Percentiles rank a stretch among this genome's conserved stretches.
Conservation (phyloP, 805 yeast species). For the Tetrapisispora arboricola region DNA sequence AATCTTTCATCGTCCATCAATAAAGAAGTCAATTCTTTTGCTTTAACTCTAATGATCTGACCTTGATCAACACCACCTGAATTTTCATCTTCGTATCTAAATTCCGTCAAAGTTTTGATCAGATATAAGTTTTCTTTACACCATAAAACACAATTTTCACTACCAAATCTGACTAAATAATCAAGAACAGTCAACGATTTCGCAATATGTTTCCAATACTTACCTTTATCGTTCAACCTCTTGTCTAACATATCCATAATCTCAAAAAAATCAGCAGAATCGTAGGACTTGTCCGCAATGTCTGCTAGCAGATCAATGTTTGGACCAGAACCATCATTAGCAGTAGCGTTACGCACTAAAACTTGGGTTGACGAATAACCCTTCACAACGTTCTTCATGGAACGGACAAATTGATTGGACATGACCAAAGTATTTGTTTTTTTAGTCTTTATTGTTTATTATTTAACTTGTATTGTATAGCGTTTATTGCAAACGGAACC, state of each 20-base stretch:
- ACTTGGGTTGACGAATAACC: constrained; percentile 85
- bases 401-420: constrained; percentile 73
- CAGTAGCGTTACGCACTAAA: constrained; percentile 83
- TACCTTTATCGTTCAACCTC: constrained; percentile 89
- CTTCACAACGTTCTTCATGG: constrained; percentile 63
- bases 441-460: too few relatives aligned
- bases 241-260: constrained; percentile 91
- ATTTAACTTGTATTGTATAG: too few relatives aligned
- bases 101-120: constrained; percentile 83
- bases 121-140: constrained; percentile 79
- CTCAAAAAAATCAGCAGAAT: constrained; percentile 66
- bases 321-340: constrained; percentile 84
- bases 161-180: constrained; percentile 73
- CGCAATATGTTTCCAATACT: constrained; percentile 94
- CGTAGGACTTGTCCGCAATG: constrained; percentile 63
- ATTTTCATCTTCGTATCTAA: constrained; percentile 66
- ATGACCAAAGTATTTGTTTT: too few relatives aligned
- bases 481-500: too few relatives aligned
- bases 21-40: constrained; percentile 75
- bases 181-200: constrained; percentile 85
- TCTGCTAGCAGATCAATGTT: constrained; percentile 73
- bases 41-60: constrained; percentile 76
- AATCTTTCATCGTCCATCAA: constrained; percentile 76
- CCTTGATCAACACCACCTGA: constrained; percentile 68
- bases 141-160: constrained; percentile 87